Evolutionary conservation across 1,284 basidiomycete genomes (phyloP).

Genomic region (Sphaerobolus stellatus): DNA sequence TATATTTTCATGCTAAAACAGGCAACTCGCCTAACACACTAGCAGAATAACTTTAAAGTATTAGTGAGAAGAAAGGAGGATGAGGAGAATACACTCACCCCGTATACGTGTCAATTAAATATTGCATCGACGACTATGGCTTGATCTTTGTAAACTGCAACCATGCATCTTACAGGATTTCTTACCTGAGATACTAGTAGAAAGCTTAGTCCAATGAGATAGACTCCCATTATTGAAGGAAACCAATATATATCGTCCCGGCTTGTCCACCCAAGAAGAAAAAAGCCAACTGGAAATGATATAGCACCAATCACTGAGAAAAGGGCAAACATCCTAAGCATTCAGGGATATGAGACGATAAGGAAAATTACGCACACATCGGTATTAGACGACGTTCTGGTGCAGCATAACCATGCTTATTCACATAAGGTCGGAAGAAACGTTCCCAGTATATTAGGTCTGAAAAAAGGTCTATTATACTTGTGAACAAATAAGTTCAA

Average conservation of each 20-base stretch:
- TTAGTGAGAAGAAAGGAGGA: not conserved
- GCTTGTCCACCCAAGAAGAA: conserved; percentile 35
- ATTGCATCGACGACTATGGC: conserved; percentile 25
- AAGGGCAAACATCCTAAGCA: not conserved
- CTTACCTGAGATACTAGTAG: conserved; percentile 30
- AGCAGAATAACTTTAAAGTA: not conserved
- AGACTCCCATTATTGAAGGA: conserved; percentile 28
- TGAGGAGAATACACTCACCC: conserved; percentile 14
- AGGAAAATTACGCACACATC: conserved; percentile 3
- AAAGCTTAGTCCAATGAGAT: conserved; percentile 32
- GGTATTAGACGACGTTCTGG: conserved; percentile 27
- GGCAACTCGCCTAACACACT: not conserved
- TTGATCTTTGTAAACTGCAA: no score
- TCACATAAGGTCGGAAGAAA: conserved; percentile 26
- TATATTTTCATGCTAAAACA: not conserved
- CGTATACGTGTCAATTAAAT: conserved; percentile 31
- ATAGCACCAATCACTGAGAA: conserved; percentile 26
- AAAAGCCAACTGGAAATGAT: conserved; percentile 33
- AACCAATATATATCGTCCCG: conserved; percentile 31
- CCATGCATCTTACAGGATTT: no score
- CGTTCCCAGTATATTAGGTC: conserved; percentile 1
- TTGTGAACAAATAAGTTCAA: conserved; percentile 8
- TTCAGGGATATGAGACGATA: not conserved
- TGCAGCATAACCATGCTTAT: conserved; percentile 24
- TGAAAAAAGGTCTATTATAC: not conserved